A percentile compares a stretch with the other conserved stretches of the same genome.
These are phyloP conservation scores for Talaromyces sp. DNA, from an alignment of 2,329 filamentous ascomycete genomes.

Conservation along the genomic window DNA sequence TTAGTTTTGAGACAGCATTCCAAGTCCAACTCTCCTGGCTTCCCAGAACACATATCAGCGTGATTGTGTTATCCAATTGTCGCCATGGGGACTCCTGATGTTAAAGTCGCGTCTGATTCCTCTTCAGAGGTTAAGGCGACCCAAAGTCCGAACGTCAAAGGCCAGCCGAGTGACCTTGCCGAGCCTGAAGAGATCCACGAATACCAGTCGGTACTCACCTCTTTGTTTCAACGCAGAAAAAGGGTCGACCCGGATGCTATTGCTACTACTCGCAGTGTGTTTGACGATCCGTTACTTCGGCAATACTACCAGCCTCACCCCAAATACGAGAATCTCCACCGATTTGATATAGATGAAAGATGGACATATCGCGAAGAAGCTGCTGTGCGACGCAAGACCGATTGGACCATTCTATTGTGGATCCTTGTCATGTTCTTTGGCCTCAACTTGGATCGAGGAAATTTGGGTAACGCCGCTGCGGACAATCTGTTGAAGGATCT, in stretches of 20 bases:
- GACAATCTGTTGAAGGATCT: slow-evolving; percentile 15
- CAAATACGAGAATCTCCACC: slow-evolving; percentile 37
- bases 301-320: slow-evolving; percentile 30
- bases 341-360: slow-evolving; percentile 30
- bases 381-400: slow-evolving; percentile 26
- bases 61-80: not conserved
- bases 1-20: not conserved
- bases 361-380: slow-evolving; percentile 31
- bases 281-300: slow-evolving; percentile 41
- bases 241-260: slow-evolving; percentile 22
- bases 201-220: slow-evolving; percentile 7
- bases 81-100: not conserved
- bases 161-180: not conserved
- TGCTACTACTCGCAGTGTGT: slow-evolving; percentile 32
- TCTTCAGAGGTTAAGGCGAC: not conserved
- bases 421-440: slow-evolving; percentile 46
- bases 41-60: not conserved
- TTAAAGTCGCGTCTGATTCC: slow-evolving; percentile 5
- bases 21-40: not conserved
- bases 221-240: slow-evolving; percentile 5
- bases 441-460: slow-evolving; percentile 15
- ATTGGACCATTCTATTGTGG: slow-evolving; percentile 35
- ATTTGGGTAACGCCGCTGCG: slow-evolving; percentile 13
- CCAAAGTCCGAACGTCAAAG: slow-evolving; percentile 4
- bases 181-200: slow-evolving; percentile 10